Evolutionary conservation across 768 basidiomycete species (phyloP), one percentile per base, ranked within the genome.

Genomic region (Psilocybe cubensis): DNA sequence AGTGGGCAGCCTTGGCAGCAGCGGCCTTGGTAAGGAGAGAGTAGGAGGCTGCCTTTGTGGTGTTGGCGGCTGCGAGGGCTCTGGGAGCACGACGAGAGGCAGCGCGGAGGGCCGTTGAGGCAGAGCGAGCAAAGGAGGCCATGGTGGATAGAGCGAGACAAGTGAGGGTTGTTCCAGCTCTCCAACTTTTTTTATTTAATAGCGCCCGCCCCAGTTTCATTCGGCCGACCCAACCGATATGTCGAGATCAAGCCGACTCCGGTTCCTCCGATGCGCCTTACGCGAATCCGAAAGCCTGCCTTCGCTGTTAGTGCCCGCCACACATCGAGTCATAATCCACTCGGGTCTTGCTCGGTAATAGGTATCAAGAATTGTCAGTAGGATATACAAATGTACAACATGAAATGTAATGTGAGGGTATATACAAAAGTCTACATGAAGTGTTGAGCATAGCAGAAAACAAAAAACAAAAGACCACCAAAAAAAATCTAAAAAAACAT

Each of bases 1-100:
- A 58, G 44, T 69, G 72, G 5, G 74, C 66, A 60, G 76, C 74
- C 70, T 78, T 74, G 40, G 76, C 72, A 41, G 73, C 74, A 51
- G 75, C 73, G 10, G 81, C 76, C 60, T 81, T 81, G 42, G 83
- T 75, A 33, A 91, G 79, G 55, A 90, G 72, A 42, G 92, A 92
- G 75, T 88, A 91, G 33, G 87, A 85, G 6, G 89, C 86, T 11
- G 77, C 66, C 63, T 83, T 81, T 21, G 74, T 68, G 40, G 72
- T n/a, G n/a, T 61, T 38, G 27, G 78, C 64, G 60, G 74, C 76
- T 20, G 75, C 66, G 31, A 80, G 68, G 29, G 75, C 68, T 63
- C 85, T 83, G 35, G 88, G 76, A n/a, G 81, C 80, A 62, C 87
- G 86, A 72, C 89, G 87, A 55, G 86, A 80, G 52, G 82, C 83